Base-by-base conservation (phyloP, 1,284 basidiomycete species). In the Thecaphora frezii region DNA sequence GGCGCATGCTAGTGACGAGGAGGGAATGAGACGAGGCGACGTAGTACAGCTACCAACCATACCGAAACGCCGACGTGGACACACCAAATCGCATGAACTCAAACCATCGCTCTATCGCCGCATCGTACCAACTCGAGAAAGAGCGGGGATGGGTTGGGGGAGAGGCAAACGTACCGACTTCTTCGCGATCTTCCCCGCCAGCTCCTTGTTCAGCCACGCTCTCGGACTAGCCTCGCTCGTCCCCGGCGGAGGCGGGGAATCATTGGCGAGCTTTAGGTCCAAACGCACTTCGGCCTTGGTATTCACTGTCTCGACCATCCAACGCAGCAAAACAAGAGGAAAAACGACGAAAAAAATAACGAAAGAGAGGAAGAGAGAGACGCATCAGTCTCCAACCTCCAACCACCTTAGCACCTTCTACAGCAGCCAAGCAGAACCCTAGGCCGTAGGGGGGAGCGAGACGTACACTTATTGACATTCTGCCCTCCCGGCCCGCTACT, bases 201-300 rank as follows among this genome's bases (percentile, higher is more conserved):
- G 52, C 7, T 66, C 52, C 23, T 49, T 28, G 5, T 40, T 61
- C 38, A 66, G 63, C 63, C 63, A 66, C 36, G 58, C 58, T 38
- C 48, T 51, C 8, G 63, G 63, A 44, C 58, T 38, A 2, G 54
- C 41, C 10, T 61, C 53, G 21, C 58, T 47, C 1, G 51, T 46
- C 7, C 52, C 52, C 19, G 46, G 58, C 2, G 63, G 54, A 28
- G 61, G 63, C 13, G 26, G 26, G 1, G 12, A 3, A 16, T 3
- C 16, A 3, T 23, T 39, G 7, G 52, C 50, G 43, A 58, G 58
- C 1, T 49, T 55, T 0, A 69, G 57, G 8, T 62, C 58, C 38
- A 69, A 62, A 0, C 66, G 66, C 19, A 69, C 48, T 36, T 64
- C 65, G 45, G 66, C 66, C 43, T 69, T 69, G 14, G 66, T 69